Evolutionary conservation across 129 eudicot genomes (phyloP), one percentile per base, ranked within the genome.

Genomic region (Tagetes patula): DNA sequence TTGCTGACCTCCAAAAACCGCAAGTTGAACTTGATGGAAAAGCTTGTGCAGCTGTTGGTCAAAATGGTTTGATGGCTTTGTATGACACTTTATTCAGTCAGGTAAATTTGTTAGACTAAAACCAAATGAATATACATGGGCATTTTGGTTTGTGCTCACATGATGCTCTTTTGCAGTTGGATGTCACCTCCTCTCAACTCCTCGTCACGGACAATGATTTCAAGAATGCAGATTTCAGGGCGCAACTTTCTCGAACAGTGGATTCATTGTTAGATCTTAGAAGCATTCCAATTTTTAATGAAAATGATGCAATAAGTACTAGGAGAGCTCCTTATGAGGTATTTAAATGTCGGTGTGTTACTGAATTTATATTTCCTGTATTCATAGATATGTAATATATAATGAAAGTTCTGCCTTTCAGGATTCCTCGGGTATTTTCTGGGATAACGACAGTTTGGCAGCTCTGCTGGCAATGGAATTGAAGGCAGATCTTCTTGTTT

Each of bases 41-140:
- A 78, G 98, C 98, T 43, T 92, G 98, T 87, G 98, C 98, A 65
- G 94, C 98, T 1, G 98, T 92, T 65, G 98, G 98, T 34, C 98
- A 92, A 76, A 92, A 89, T 74, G 96, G 98, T 60, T 84, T 92
- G 58, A 89, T 92, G 98, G 98, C 98, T 2, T 83, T 92, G 40
- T 92, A 92, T 66, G 98, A 92, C 73, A 82, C 87, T 54, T 82
- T 92, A 59, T 87, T 92, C 83, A 89, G 95, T 75, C 98, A 92
- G 96, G 97, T 92, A 39, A 39, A 52, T 36, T 3, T 74, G 67
- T 36, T 62, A 3, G n/a, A 61, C 13, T 34, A 47, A 5, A 33
- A 63, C 11, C 14, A 12, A 32, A 56, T 33, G 13, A 65, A 62
- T 38, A 13, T 11, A 11, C 14, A 72, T 11, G 31, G 53, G 62